Conservation (phyloP, 805 yeast genomes). For the Candida jianshihensis region DNA sequence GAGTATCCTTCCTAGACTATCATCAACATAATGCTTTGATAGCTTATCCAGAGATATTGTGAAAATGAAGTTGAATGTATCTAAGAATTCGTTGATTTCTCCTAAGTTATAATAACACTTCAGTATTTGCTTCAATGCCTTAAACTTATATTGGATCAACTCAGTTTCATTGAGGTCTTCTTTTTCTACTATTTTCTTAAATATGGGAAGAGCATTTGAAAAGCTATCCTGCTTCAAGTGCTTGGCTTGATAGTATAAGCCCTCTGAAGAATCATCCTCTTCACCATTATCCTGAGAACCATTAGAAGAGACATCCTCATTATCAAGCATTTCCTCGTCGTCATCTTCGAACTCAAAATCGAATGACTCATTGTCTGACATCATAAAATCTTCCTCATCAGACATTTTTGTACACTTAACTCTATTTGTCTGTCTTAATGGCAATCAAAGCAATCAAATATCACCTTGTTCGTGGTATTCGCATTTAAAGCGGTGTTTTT, state of each 20-base stretch:
- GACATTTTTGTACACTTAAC: slow-evolving; percentile 11
- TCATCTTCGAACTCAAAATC: slow-evolving; percentile 23
- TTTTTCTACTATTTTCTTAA: slow-evolving; percentile 22
- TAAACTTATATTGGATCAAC: slow-evolving; percentile 16
- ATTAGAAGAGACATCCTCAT: neutral
- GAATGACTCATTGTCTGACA: slow-evolving; percentile 23
- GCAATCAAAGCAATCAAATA: neutral
- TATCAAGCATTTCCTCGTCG: slow-evolving; percentile 11
- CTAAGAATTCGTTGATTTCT: slow-evolving; percentile 8
- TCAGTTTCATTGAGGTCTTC: slow-evolving; percentile 31
- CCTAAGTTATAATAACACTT: slow-evolving; percentile 18
- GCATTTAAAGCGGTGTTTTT: too few species aligned
- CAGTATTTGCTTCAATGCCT: slow-evolving; percentile 19
- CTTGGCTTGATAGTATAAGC: slow-evolving; percentile 22
- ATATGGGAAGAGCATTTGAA: slow-evolving; percentile 13
- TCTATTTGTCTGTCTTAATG: neutral
- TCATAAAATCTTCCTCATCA: slow-evolving; percentile 23
- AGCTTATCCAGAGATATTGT: slow-evolving; percentile 10
- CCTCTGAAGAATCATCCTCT: slow-evolving; percentile 25
- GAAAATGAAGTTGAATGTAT: slow-evolving; percentile 5
- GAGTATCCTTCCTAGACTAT: slow-evolving; percentile 35
- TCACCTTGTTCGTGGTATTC: too few species aligned
- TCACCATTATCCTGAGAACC: slow-evolving; percentile 17
- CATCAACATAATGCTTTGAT: slow-evolving; percentile 23
- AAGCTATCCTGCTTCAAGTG: slow-evolving; percentile 19